Evolutionary conservation across 768 basidiomycete genomes (phyloP).

Genomic region (Amanita subjunquillea): DNA sequence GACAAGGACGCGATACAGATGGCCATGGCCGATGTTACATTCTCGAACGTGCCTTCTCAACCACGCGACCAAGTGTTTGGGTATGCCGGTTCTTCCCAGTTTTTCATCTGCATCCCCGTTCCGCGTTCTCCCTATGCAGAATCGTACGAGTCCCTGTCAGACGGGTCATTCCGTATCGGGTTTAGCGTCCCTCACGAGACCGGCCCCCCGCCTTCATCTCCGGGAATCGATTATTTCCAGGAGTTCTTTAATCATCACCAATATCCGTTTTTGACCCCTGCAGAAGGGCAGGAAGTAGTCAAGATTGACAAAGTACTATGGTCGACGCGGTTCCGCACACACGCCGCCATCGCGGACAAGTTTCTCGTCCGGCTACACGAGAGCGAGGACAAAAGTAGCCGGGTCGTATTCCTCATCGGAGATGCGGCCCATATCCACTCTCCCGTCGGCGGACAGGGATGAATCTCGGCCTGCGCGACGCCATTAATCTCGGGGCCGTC

Average conservation of each 20-base stretch:
- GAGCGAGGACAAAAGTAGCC: not conserved
- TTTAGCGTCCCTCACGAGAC: slow-evolving; percentile 24
- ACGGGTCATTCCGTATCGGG: slow-evolving; percentile 27
- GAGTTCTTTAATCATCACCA: slow-evolving; percentile 29
- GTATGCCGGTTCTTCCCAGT: slow-evolving; percentile 17
- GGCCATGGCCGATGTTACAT: slow-evolving; percentile 35
- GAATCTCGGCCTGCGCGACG: slow-evolving; percentile 47
- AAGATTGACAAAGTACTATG: slow-evolving; percentile 27
- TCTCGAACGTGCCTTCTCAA: slow-evolving; percentile 17
- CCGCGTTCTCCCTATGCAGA: slow-evolving; percentile 15
- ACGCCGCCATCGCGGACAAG: slow-evolving; percentile 30
- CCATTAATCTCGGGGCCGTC: slow-evolving; percentile 30
- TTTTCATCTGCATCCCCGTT: slow-evolving; percentile 28
- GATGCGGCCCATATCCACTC: slow-evolving; percentile 42
- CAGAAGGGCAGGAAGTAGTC: slow-evolving; percentile 20
- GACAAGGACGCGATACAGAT: slow-evolving; percentile 25
- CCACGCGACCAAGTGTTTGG: slow-evolving; percentile 11
- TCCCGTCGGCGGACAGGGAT: slow-evolving; percentile 45
- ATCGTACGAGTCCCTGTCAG: slow-evolving; percentile 5
- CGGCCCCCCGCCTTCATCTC: slow-evolving; percentile 25
- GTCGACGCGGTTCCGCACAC: slow-evolving; percentile 38
- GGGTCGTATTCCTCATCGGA: slow-evolving; percentile 12
- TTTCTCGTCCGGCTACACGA: slow-evolving; percentile 16
- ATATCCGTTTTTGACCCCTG: slow-evolving; percentile 19
- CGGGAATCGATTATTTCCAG: slow-evolving; percentile 32